Evolutionary conservation across 306 rosid genomes (phyloP), one percentile per base, ranked within the genome.

Genomic region (Fagus sylvatica): DNA sequence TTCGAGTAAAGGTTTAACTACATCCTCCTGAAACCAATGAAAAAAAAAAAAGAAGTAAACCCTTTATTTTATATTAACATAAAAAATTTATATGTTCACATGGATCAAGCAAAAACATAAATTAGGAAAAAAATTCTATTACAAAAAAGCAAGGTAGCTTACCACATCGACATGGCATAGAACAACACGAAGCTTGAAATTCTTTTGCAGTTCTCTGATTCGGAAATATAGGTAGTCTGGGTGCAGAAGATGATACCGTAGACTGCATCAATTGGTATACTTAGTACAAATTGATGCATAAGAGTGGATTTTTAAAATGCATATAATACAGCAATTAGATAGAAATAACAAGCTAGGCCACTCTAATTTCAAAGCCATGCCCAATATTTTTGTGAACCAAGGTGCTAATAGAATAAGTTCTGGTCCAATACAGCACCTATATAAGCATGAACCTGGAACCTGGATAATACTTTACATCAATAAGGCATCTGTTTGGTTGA

Each of bases 91-190:
- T 33, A 69, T 56, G 56, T 74, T 61, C 33, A 76, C 16, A 73
- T 53, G 53, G 73, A 41, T 72, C 62, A 39, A 49, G 11, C 22
- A 62, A 36, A 82, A 65, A 70, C 71, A n/a, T 61, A 60, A 79
- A 64, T 67, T 32, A 73, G 76, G 28, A 22, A 71, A 60, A 53
- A 39, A 60, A 76, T 40, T 33, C 40, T 4, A 17, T 10, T 30
- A 17, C 73, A 75, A 74, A 15, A 37, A 19, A 22, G 79, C 30
- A 67, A 37, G 46, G 73, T 54, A 62, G 28, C 89, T 82, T 78
- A 92, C 98, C 98, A 95, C 98, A 76, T 95, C 98, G 68, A 95
- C 93, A 79, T 95, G 98, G 78, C 98, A 95, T 67, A 95, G 80
- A 71, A 95, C 88, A 36, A 95, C 80, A 32, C 97, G 92, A 79